A percentile compares a stretch with the other conserved stretches of the same genome.
Conservation (phyloP, 73 alveolate genomes). For the Paramecium caudatum region DNA sequence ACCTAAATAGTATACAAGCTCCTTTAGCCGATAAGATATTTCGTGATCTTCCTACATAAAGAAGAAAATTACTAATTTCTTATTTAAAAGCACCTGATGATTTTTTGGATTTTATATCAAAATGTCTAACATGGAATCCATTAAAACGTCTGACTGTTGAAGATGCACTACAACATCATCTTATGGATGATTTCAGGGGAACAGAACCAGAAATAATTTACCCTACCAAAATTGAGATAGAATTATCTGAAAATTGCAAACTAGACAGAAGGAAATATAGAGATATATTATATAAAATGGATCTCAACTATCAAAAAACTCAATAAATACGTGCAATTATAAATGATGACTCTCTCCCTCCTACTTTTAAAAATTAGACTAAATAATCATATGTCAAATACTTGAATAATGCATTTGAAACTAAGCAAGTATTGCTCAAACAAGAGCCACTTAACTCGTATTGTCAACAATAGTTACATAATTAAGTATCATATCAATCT, state of each 20-base stretch:
- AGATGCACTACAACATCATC: slow-evolving; percentile 93
- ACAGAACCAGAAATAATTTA: slow-evolving; percentile 37
- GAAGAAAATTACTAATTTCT: slow-evolving; percentile 67
- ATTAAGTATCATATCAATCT: not conserved
- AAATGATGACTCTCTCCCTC: not conserved
- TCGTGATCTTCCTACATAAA: slow-evolving; percentile 56
- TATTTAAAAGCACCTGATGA: slow-evolving; percentile 81
- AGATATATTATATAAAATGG: slow-evolving; percentile 21
- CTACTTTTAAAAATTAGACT: not conserved
- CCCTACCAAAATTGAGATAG: not conserved
- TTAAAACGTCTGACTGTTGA: slow-evolving; percentile 92
- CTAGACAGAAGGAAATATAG: slow-evolving; percentile 48
- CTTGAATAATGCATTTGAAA: not conserved
- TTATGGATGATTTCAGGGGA: slow-evolving; percentile 22
- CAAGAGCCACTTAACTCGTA: no score
- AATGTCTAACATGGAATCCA: slow-evolving; percentile 88
- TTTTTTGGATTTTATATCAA: slow-evolving; percentile 82
- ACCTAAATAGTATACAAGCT: slow-evolving; percentile 76
- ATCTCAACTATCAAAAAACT: slow-evolving; percentile 16
- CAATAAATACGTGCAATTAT: not conserved
- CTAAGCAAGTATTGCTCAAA: not conserved
- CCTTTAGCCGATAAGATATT: slow-evolving; percentile 53
- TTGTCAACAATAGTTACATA: no score
- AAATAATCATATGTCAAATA: not conserved
- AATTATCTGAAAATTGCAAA: slow-evolving; percentile 1